phyloP scores from a whole-genome alignment of 306 rosid species.

The Lotus japonicus region DNA sequence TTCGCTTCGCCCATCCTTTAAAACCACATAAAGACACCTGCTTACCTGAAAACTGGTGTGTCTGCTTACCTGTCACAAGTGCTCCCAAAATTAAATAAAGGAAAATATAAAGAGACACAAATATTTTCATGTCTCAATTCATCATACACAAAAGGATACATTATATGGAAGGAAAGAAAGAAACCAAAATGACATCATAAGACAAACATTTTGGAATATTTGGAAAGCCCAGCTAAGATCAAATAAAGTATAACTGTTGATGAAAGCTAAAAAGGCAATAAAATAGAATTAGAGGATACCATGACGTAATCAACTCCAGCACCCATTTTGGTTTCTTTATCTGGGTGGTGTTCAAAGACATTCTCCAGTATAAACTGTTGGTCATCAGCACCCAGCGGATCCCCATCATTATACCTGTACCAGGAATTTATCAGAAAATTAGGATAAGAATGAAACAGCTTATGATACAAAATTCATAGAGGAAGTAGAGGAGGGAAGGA shows the following conservation, averaged over 20 bases:
- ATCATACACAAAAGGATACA: neutral
- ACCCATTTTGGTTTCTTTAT: conserved; percentile 83
- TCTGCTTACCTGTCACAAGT: conserved; percentile 52
- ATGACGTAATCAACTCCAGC: conserved; percentile 68
- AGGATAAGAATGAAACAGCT: neutral
- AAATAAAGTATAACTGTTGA: neutral
- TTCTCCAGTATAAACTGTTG: conserved; percentile 53
- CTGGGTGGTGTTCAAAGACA: conserved; percentile 80
- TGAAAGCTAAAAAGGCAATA: neutral
- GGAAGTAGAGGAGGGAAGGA: neutral
- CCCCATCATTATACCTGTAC: conserved; percentile 81
- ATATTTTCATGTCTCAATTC: too few species aligned
- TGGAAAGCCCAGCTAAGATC: neutral
- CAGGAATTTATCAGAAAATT: conserved; percentile 17
- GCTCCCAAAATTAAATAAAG: neutral
- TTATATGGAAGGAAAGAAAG: neutral
- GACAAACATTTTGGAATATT: neutral
- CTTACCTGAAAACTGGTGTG: conserved; percentile 68
- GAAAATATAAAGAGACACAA: neutral
- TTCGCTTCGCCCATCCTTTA: conserved; percentile 57
- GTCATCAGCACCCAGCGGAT: conserved; percentile 69
- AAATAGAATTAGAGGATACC: conserved; percentile 40
- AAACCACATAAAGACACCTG: conserved; percentile 68
- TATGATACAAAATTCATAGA: neutral
- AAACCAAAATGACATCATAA: neutral